Evolutionary conservation across 768 basidiomycete species (phyloP).

Genomic region (Kwoniella sp.): DNA sequence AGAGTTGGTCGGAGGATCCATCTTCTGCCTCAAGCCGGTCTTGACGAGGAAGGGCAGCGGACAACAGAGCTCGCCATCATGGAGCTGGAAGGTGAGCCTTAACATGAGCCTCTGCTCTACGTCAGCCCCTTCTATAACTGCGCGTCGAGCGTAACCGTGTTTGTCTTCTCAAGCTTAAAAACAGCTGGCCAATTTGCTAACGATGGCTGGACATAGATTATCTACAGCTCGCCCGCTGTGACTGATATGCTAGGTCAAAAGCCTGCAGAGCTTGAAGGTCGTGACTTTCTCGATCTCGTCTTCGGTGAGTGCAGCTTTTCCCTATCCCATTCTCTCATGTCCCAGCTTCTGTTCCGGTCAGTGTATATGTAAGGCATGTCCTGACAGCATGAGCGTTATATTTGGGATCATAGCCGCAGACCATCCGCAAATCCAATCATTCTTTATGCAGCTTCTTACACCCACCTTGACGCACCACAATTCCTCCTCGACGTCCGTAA

Average conservation of each 20-base stretch:
- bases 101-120: background rate
- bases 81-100: constrained; percentile 30
- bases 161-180: no score
- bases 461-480: constrained; percentile 17
- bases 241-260: constrained; percentile 51
- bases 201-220: constrained; percentile 28
- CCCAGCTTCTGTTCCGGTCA: no score
- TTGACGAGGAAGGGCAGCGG: constrained; percentile 10
- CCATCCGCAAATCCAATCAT: constrained; percentile 33
- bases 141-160: background rate
- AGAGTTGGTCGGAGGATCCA: constrained; percentile 49
- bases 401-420: constrained; percentile 34
- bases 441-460: constrained; percentile 27
- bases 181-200: background rate
- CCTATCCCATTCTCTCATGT: background rate
- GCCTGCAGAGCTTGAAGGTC: constrained; percentile 45
- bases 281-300: constrained; percentile 52
- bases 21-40: constrained; percentile 54
- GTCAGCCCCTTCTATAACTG: no score
- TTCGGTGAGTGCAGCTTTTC: constrained; percentile 36
- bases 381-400: constrained; percentile 5
- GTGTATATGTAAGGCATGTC: background rate
- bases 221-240: constrained; percentile 49
- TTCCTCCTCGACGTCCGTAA: constrained; percentile 27
- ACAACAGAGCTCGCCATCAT: constrained; percentile 1